These are phyloP conservation scores for Chaetomium sp. DNA, from an alignment of 2,329 filamentous ascomycete genomes.

Conservation along the genomic window DNA sequence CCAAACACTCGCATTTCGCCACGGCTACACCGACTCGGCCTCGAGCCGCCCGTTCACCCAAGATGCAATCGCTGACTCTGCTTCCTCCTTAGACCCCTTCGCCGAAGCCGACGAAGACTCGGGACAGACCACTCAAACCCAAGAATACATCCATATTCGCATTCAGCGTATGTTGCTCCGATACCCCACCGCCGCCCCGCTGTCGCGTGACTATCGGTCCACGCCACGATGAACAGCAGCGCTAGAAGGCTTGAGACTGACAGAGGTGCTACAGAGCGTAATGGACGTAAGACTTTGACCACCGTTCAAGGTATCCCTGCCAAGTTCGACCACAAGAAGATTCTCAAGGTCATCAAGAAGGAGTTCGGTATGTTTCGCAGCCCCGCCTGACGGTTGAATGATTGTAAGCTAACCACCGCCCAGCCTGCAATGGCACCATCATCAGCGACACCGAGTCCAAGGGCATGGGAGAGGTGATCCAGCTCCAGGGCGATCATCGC, in stretches of 20 bases:
- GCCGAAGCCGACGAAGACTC: slow-evolving; percentile 99
- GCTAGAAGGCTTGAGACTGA: slow-evolving; percentile 17
- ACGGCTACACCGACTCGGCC: background rate
- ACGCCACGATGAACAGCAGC: background rate
- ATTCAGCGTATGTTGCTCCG: slow-evolving; percentile 80
- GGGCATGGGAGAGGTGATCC: slow-evolving; percentile 99
- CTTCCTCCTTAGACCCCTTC: slow-evolving; percentile 80
- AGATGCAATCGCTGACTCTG: slow-evolving; percentile 37
- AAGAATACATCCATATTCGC: slow-evolving; percentile 99
- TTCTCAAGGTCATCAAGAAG: slow-evolving; percentile 99
- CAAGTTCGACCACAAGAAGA: slow-evolving; percentile 99
- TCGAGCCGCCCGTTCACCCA: background rate
- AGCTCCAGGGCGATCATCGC: slow-evolving; percentile 98
- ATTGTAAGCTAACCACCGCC: slow-evolving; percentile 15
- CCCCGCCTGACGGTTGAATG: background rate
- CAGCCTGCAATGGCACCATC: slow-evolving; percentile 99
- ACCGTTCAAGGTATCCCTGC: slow-evolving; percentile 98
- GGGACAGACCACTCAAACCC: slow-evolving; percentile 90
- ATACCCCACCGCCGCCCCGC: slow-evolving; percentile 1
- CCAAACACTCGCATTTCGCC: background rate
- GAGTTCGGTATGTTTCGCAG: slow-evolving; percentile 73
- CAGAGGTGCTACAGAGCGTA: slow-evolving; percentile 71
- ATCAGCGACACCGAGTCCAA: slow-evolving; percentile 70
- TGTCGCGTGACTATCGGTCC: slow-evolving; percentile 14
- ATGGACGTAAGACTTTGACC: slow-evolving; percentile 99